Evolutionary conservation across 2,329 filamentous ascomycete genomes (phyloP).

Genomic region (Chaetomiaceae sp.): DNA sequence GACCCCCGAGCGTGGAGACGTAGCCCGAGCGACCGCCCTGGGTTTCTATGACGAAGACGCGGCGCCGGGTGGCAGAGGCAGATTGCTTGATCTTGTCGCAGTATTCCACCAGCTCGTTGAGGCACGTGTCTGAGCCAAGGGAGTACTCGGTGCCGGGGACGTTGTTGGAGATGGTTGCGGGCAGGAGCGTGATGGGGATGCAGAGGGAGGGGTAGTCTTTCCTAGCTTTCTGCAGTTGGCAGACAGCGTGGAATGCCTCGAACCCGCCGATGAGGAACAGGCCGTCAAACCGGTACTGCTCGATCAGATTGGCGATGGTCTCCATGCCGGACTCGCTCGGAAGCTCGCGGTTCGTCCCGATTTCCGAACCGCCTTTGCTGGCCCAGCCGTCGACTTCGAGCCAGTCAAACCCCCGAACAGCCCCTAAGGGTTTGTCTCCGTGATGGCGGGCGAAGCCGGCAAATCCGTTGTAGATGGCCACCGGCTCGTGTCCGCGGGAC

Average conservation of each 20-base stretch:
- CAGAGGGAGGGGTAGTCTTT: slow-evolving; percentile 77
- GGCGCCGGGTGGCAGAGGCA: slow-evolving; percentile 83
- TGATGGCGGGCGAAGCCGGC: slow-evolving; percentile 90
- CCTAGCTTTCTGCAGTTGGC: slow-evolving; percentile 77
- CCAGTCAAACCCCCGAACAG: slow-evolving; percentile 85
- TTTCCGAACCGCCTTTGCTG: slow-evolving; percentile 94
- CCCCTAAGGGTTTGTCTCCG: slow-evolving; percentile 71
- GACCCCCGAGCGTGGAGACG: slow-evolving; percentile 82
- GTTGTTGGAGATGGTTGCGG: slow-evolving; percentile 98
- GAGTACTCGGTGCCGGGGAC: slow-evolving; percentile 97
- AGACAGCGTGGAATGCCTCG: slow-evolving; percentile 90
- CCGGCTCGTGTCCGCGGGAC: slow-evolving; percentile 82
- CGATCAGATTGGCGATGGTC: slow-evolving; percentile 75
- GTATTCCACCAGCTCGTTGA: slow-evolving; percentile 92
- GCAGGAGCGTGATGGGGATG: slow-evolving; percentile 86
- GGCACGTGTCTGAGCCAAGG: slow-evolving; percentile 89
- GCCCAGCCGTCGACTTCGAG: slow-evolving; percentile 94
- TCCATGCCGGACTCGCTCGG: slow-evolving; percentile 82
- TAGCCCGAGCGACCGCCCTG: slow-evolving; percentile 95
- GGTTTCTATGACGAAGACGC: slow-evolving; percentile 97
- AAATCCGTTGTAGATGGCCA: slow-evolving; percentile 96
- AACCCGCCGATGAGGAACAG: slow-evolving; percentile 93
- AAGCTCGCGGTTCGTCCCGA: slow-evolving; percentile 92
- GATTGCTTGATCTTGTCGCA: slow-evolving; percentile 98
- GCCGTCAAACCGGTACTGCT: slow-evolving; percentile 82